These are phyloP conservation scores for Aphanoascus verrucosus DNA, from an alignment of 2,329 filamentous ascomycete genomes.

Conservation along the genomic window DNA sequence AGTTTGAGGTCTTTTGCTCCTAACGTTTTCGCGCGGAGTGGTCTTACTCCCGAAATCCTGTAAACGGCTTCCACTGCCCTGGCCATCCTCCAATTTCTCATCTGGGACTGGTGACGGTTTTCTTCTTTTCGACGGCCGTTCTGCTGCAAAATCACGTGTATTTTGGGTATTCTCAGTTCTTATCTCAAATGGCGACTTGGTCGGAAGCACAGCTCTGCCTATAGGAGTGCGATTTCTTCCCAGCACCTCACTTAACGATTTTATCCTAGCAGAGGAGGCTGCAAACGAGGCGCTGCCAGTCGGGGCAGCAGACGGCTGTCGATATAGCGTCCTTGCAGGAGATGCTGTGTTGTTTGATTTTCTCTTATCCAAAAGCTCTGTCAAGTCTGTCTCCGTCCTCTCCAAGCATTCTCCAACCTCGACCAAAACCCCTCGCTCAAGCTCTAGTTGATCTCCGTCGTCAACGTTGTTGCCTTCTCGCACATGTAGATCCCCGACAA, in stretches of 20 bases:
- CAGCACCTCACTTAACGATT: slow-evolving; percentile 53
- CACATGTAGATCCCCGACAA: slow-evolving; percentile 78
- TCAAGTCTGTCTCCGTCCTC: slow-evolving; percentile 63
- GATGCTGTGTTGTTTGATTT: slow-evolving; percentile 29
- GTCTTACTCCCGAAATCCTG: neutral
- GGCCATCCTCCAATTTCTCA: neutral
- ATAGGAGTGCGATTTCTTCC: slow-evolving; percentile 54
- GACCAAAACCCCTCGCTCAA: slow-evolving; percentile 68
- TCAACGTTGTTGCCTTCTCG: slow-evolving; percentile 55
- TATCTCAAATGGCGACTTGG: slow-evolving; percentile 56
- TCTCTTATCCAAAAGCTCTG: slow-evolving; percentile 61
- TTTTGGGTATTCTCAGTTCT: slow-evolving; percentile 26
- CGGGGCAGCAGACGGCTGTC: slow-evolving; percentile 37
- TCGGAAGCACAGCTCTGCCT: slow-evolving; percentile 49
- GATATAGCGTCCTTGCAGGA: slow-evolving; percentile 23
- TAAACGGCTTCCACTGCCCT: neutral
- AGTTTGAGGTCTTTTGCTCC: neutral
- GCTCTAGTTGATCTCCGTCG: slow-evolving; percentile 69
- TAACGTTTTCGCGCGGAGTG: neutral
- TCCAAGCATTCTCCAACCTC: slow-evolving; percentile 70
- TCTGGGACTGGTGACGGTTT: slow-evolving; percentile 2
- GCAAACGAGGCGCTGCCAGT: slow-evolving; percentile 20
- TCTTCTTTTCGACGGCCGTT: slow-evolving; percentile 12
- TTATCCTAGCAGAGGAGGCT: slow-evolving; percentile 38
- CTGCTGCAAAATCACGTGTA: neutral